Percentiles rank a stretch among this genome's conserved stretches.
Evolutionary conservation across 2,329 filamentous ascomycete species (phyloP).

Genomic region (Didymella pinodella): DNA sequence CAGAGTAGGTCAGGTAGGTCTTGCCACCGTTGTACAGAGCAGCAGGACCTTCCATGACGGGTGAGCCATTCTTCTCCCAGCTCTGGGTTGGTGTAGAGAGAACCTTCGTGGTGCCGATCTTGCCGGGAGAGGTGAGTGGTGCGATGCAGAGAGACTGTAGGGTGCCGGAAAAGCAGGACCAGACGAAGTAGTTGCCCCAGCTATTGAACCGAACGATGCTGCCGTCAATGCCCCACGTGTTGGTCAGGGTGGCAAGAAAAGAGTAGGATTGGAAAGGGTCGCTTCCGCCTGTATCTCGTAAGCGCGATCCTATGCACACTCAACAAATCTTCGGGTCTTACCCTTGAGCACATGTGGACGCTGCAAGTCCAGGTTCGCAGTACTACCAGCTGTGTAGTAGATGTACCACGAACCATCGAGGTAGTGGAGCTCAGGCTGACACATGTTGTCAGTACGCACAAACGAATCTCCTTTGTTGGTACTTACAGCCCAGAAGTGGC

Average conservation of each 20-base stretch:
- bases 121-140: constrained; percentile 51
- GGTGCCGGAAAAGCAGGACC: constrained; percentile 60
- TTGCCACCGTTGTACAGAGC: constrained; percentile 63
- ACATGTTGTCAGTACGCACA: background rate
- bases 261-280: constrained; percentile 62
- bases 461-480: background rate
- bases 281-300: constrained; percentile 54
- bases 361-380: constrained; percentile 59
- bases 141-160: constrained; percentile 55
- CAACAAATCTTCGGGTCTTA: constrained; percentile 26
- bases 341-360: constrained; percentile 62
- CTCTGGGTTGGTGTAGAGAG: constrained; percentile 60
- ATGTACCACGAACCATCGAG: constrained; percentile 61
- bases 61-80: constrained; percentile 60
- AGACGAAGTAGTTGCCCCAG: constrained; percentile 62
- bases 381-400: constrained; percentile 63
- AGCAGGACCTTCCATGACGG: constrained; percentile 65
- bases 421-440: constrained; percentile 61
- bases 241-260: constrained; percentile 59
- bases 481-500: constrained; percentile 59
- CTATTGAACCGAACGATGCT: constrained; percentile 60
- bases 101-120: constrained; percentile 57
- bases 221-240: constrained; percentile 59
- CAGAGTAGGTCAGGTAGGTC: constrained; percentile 63
- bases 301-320: background rate